These are phyloP conservation scores for Brassica rapa DNA, from an alignment of 345 rosid genomes.

Conservation along the genomic window DNA sequence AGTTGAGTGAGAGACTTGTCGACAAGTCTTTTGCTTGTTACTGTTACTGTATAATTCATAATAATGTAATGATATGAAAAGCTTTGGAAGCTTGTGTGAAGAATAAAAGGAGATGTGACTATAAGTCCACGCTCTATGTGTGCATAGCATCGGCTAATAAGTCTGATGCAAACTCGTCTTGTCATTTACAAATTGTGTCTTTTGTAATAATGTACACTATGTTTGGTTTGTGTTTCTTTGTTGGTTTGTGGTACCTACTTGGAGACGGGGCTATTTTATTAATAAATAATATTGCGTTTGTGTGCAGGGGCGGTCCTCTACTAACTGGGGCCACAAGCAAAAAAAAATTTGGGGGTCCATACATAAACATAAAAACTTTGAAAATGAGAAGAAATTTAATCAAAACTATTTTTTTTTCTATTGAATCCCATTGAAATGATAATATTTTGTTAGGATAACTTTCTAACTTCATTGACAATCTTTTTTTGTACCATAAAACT, in stretches of 20 bases:
- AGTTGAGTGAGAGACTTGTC: conserved; percentile 1
- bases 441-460: no score
- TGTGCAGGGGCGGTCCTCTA: no score
- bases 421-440: no score
- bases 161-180: conserved; percentile 31
- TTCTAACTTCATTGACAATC: no score
- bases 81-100: conserved; percentile 26
- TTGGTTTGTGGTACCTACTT: conserved; percentile 24
- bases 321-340: no score
- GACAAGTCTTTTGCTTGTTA: conserved; percentile 30
- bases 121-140: conserved; percentile 36
- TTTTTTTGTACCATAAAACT: no score
- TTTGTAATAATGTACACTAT: conserved; percentile 27
- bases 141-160: conserved; percentile 15
- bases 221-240: conserved; percentile 28
- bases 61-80: conserved; percentile 21
- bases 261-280: conserved; percentile 11
- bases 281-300: background rate
- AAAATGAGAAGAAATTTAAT: no score
- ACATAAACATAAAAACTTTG: no score
- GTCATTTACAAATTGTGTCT: conserved; percentile 24
- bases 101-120: conserved; percentile 38
- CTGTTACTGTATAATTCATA: conserved; percentile 23
- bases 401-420: no score
- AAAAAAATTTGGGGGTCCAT: no score